phyloP scores from a whole-genome alignment of 305 asterid genomes.

The Fraxinus sp. region DNA sequence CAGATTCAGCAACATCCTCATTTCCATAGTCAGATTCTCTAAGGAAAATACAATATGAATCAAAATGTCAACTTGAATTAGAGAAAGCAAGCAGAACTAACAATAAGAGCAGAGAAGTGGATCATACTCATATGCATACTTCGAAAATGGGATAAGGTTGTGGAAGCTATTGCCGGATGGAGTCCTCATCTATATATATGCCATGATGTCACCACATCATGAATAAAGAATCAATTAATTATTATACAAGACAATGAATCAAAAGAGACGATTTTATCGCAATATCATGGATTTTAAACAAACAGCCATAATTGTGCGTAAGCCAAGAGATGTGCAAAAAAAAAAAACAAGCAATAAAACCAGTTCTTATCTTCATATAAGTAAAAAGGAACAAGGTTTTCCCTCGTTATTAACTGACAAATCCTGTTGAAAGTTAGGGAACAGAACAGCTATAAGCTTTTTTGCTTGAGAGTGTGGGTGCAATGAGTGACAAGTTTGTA shows the following conservation, averaged over 20 bases:
- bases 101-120: slow-evolving; percentile 16
- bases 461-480: not conserved
- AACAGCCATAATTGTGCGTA: not conserved
- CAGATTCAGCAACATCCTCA: slow-evolving; percentile 61
- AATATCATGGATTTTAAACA: not conserved
- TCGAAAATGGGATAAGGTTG: slow-evolving; percentile 70
- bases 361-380: not conserved
- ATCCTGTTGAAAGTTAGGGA: not conserved
- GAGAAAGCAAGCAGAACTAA: slow-evolving; percentile 13
- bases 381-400: not conserved
- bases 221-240: slow-evolving; percentile 11
- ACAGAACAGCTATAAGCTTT: not conserved
- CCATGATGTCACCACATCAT: slow-evolving; percentile 11
- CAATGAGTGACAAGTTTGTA: not conserved
- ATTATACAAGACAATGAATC: not conserved
- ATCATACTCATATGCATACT: slow-evolving; percentile 73
- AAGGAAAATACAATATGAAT: slow-evolving; percentile 12
- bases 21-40: slow-evolving; percentile 72
- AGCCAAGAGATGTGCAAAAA: not conserved
- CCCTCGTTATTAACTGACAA: not conserved
- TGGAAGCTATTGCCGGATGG: slow-evolving; percentile 84
- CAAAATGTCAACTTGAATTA: not conserved
- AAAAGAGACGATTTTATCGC: not conserved
- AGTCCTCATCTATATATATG: slow-evolving; percentile 39
- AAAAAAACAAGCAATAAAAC: not conserved